These are phyloP conservation scores for Eleusine coracana DNA, from an alignment of 176 grass and related monocot species.

Conservation along the genomic window DNA sequence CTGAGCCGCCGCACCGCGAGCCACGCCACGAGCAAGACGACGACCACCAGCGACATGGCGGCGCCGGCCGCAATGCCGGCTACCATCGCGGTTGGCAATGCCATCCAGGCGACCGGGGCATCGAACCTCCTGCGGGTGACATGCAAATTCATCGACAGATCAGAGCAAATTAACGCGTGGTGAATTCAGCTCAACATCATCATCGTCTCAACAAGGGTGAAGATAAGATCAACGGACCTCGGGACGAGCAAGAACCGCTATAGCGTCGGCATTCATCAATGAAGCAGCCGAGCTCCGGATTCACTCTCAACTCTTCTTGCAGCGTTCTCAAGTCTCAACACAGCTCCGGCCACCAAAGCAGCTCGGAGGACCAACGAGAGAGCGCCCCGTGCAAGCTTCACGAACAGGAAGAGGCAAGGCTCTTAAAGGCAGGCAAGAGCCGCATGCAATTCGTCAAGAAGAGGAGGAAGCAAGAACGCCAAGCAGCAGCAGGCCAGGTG, in stretches of 20 bases:
- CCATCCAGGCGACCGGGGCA: constrained; percentile 76
- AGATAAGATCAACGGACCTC: constrained; percentile 25
- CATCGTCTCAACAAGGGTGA: too few species aligned
- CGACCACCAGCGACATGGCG: constrained; percentile 36
- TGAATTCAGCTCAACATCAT: not conserved
- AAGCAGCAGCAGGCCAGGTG: constrained; percentile 32
- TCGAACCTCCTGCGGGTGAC: constrained; percentile 59
- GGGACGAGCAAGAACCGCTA: constrained; percentile 44
- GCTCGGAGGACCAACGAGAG: constrained; percentile 3
- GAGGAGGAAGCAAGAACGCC: constrained; percentile 3
- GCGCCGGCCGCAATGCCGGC: constrained; percentile 58
- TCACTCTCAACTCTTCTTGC: constrained; percentile 2
- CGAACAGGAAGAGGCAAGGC: not conserved
- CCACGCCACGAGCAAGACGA: constrained; percentile 41
- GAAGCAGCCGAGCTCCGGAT: constrained; percentile 29
- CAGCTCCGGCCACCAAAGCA: not conserved
- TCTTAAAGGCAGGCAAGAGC: constrained; percentile 32
- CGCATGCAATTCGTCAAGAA: not conserved
- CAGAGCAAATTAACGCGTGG: not conserved
- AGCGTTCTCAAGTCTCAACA: not conserved
- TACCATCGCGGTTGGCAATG: constrained; percentile 66
- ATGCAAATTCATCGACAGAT: not conserved
- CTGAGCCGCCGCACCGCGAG: constrained; percentile 37
- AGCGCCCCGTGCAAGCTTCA: not conserved
- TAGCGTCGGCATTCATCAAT: constrained; percentile 59